phyloP scores from a whole-genome alignment of 768 basidiomycete species.

The Leccinum fibrillosum region DNA sequence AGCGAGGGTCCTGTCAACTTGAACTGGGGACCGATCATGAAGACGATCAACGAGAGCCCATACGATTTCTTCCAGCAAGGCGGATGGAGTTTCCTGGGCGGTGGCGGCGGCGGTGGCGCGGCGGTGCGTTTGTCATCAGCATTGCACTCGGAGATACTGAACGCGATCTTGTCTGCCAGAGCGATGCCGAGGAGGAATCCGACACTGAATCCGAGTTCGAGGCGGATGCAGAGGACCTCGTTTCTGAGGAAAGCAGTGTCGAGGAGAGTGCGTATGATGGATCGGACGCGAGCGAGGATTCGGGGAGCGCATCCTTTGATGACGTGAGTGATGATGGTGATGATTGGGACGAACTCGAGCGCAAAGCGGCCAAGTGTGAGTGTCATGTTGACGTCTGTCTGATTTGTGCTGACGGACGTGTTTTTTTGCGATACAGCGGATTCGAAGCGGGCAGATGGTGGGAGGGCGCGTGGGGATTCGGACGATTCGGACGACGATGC shows the following conservation, averaged over 20 bases:
- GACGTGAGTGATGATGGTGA: slow-evolving; percentile 75
- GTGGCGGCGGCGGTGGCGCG: slow-evolving; percentile 56
- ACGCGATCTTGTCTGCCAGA: slow-evolving; percentile 39
- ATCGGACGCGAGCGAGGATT: slow-evolving; percentile 52
- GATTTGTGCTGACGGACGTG: background rate
- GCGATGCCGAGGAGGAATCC: slow-evolving; percentile 59
- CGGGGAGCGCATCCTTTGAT: slow-evolving; percentile 62
- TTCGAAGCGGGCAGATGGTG: slow-evolving; percentile 43
- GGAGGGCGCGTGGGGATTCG: slow-evolving; percentile 40
- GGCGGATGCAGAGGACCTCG: slow-evolving; percentile 42
- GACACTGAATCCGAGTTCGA: slow-evolving; percentile 70
- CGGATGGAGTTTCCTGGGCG: slow-evolving; percentile 94
- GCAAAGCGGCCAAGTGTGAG: slow-evolving; percentile 84
- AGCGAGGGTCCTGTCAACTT: slow-evolving; percentile 95
- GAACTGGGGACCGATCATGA: slow-evolving; percentile 99
- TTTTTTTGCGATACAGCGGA: slow-evolving; percentile 37
- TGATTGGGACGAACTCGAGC: slow-evolving; percentile 95
- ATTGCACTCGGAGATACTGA: slow-evolving; percentile 30
- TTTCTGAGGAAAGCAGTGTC: slow-evolving; percentile 42
- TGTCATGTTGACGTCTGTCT: background rate
- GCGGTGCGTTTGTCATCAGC: slow-evolving; percentile 46
- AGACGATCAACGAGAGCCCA: slow-evolving; percentile 94
- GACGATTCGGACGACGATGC: slow-evolving; percentile 52
- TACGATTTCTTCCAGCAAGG: slow-evolving; percentile 93
- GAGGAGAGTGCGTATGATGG: slow-evolving; percentile 56